phyloP scores from a whole-genome alignment of 208 protist genomes.

The Leishmania guyanensis region DNA sequence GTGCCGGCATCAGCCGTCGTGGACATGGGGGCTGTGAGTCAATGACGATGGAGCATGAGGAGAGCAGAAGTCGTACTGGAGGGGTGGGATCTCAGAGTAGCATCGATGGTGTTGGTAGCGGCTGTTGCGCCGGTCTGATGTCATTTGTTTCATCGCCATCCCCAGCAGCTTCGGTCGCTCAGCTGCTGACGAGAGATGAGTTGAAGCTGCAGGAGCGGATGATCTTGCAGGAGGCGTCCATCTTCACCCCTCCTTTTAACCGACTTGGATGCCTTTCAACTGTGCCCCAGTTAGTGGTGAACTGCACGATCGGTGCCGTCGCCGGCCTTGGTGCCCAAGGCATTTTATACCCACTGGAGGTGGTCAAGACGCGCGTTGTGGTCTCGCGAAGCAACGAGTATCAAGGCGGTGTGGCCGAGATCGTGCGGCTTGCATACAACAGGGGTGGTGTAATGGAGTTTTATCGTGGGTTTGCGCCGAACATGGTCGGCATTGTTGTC shows the following conservation, averaged over 20 bases:
- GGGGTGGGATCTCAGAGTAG: neutral
- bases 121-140: neutral
- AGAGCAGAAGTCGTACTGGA: neutral
- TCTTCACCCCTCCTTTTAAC: constrained; percentile 68
- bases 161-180: neutral
- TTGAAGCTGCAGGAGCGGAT: constrained; percentile 23
- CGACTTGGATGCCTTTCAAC: constrained; percentile 37
- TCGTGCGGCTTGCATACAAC: constrained; percentile 62
- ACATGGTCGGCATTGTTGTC: constrained; percentile 87
- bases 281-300: constrained; percentile 72
- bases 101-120: neutral
- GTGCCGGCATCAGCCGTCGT: constrained; percentile 29
- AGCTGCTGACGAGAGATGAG: neutral
- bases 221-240: constrained; percentile 53
- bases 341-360: constrained; percentile 89
- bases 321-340: constrained; percentile 88
- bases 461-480: constrained; percentile 81
- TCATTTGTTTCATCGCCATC: neutral
- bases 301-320: constrained; percentile 82
- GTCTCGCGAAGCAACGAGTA: constrained; percentile 79
- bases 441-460: constrained; percentile 80
- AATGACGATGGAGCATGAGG: constrained; percentile 24
- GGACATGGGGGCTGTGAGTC: constrained; percentile 41
- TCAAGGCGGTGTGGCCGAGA: constrained; percentile 61
- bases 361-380: constrained; percentile 90